Base-by-base conservation (phyloP, 2,329 filamentous ascomycete genomes). In the Alternaria arbusti region DNA sequence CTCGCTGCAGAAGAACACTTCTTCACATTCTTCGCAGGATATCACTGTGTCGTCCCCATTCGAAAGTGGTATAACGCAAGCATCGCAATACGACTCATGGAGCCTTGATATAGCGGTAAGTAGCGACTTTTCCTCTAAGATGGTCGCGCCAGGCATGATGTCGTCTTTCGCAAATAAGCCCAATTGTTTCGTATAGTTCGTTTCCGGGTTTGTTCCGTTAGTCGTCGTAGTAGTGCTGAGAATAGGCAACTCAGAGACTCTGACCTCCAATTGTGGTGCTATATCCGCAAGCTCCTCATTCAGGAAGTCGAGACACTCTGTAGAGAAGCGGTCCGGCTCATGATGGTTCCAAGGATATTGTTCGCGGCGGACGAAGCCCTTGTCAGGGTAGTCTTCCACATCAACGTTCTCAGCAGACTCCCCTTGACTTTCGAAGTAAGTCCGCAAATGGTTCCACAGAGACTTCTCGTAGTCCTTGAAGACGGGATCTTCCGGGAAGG, bases 141-240 rank as follows among this genome's bases (percentile, higher is more conserved):
- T 89, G 6, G 86, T 84, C 77, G 96, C 91, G 10, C 91, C 92
- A 0, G 93, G 88, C 0, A 84, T 82, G 40, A 98, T 92, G 68
- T 97, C 90, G 67, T 92, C 87, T 71, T 89, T 92, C 8, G 94
- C 95, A 77, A 98, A 98, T 4, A 99, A 86, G 5, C 96, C 96
- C 0, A 99, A 86, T 79, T 99, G 96, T 64, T 87, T 86, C 70
- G 89, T 90, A 6, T 87, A 90, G 22, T 9, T 84, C 17, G 82
- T 15, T 85, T 86, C 44, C 82, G 82, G n/a, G 84, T 82, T 68
- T 83, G 84, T 63, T 86, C 83, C 45, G 13, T 68, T 25, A 1
- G 10, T 26, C 15, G 51, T 58, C 12, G 43, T 17, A 5, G 54
- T 52, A 12, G 56, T 59, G 5, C 64, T 62, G 13, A 98, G 82